Evolutionary conservation across 2,329 filamentous ascomycete genomes (phyloP).

Genomic region (Diaporthe sp.): DNA sequence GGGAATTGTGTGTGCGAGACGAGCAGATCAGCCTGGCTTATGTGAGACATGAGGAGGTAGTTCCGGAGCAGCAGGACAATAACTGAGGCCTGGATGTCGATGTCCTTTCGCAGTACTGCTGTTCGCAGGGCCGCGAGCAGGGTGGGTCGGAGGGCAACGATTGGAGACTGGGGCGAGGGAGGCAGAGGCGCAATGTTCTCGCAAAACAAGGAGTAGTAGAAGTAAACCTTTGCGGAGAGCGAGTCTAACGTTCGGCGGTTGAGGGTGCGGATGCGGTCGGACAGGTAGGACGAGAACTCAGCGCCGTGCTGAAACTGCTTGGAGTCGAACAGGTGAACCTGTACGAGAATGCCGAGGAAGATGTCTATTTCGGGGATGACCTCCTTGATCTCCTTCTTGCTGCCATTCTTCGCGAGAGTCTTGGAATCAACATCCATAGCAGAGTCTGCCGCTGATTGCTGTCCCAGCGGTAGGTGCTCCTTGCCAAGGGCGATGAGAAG

Average conservation of each 20-base stretch:
- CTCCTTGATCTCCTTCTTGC: constrained; percentile 77
- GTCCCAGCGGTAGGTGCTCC: constrained; percentile 73
- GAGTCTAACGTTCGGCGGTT: constrained; percentile 96
- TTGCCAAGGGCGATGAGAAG: constrained; percentile 79
- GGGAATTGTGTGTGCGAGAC: constrained; percentile 97
- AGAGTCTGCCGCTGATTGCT: constrained; percentile 74
- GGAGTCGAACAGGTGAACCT: constrained; percentile 90
- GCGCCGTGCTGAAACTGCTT: constrained; percentile 85
- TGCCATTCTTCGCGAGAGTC: constrained; percentile 63
- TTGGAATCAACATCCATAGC: constrained; percentile 77
- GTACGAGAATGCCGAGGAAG: constrained; percentile 86
- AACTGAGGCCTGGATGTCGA: constrained; percentile 96
- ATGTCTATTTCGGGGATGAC: constrained; percentile 88
- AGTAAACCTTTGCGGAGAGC: constrained; percentile 95
- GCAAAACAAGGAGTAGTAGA: constrained; percentile 96
- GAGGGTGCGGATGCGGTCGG: constrained; percentile 86
- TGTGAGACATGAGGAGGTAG: constrained; percentile 96
- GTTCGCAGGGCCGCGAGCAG: constrained; percentile 91
- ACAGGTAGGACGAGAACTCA: constrained; percentile 85
- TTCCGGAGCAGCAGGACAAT: constrained; percentile 95
- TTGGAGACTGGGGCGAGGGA: constrained; percentile 88
- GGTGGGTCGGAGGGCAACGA: constrained; percentile 87
- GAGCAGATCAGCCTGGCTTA: constrained; percentile 94
- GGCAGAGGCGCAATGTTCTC: constrained; percentile 91
- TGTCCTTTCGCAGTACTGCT: constrained; percentile 95